phyloP scores from a whole-genome alignment of 805 yeast genomes.

The Saturnispora sanitii region DNA sequence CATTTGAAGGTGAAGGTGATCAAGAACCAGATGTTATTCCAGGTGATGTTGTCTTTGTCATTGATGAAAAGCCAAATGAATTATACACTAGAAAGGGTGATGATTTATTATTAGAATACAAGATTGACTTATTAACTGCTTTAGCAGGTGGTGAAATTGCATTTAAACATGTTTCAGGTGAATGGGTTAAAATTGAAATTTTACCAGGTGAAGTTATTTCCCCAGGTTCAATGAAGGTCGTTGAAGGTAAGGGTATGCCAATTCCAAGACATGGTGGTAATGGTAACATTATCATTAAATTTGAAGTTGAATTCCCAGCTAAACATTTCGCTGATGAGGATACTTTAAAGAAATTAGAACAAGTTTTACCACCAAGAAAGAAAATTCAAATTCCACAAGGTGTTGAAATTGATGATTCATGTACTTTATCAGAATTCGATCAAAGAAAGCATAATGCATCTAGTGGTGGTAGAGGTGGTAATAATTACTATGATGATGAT shows the following conservation, averaged over 20 bases:
- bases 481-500: constrained; percentile 32
- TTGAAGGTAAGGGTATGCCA: constrained; percentile 97
- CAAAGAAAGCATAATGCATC: constrained; percentile 22
- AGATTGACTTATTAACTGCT: constrained; percentile 87
- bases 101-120: constrained; percentile 76
- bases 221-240: constrained; percentile 72
- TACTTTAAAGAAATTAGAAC: constrained; percentile 61
- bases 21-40: constrained; percentile 92
- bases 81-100: constrained; percentile 80
- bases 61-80: constrained; percentile 83
- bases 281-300: constrained; percentile 82
- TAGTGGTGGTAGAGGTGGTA: constrained; percentile 40
- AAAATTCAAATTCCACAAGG: constrained; percentile 52
- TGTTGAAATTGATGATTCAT: constrained; percentile 65
- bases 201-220: constrained; percentile 88
- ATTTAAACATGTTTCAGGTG: constrained; percentile 85
- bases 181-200: constrained; percentile 71
- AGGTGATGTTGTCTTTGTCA: constrained; percentile 90
- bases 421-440: constrained; percentile 24
- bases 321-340: constrained; percentile 66
- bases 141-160: constrained; percentile 92
- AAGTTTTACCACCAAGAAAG: constrained; percentile 70
- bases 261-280: constrained; percentile 74
- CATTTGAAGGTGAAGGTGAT: constrained; percentile 93
- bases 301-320: constrained; percentile 82